Percentiles rank a stretch among this genome's conserved stretches.
Evolutionary conservation across 2,329 filamentous ascomycete species (phyloP).

Genomic region (Ilyonectria mors-panacis): DNA sequence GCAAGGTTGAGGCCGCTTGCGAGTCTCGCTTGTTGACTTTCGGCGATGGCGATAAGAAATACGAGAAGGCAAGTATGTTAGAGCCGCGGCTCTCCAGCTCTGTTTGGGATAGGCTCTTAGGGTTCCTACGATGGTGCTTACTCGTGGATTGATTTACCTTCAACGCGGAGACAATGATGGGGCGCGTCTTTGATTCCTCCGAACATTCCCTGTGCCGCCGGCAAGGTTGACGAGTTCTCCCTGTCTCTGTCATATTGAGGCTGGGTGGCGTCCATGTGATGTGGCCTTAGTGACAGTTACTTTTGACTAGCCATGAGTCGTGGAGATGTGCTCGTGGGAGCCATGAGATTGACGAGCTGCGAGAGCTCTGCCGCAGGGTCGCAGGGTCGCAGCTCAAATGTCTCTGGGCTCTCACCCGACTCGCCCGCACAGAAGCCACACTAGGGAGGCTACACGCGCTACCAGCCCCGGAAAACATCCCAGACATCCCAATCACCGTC

Average conservation of each 20-base stretch:
- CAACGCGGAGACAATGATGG: background rate
- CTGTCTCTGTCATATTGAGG: slow-evolving; percentile 1
- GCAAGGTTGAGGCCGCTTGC: slow-evolving; percentile 6
- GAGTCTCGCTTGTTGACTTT: background rate
- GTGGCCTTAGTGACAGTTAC: background rate
- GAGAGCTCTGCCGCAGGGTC: slow-evolving; percentile 1
- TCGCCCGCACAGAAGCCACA: background rate
- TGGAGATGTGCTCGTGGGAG: background rate
- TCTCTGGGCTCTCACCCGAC: slow-evolving; percentile 1
- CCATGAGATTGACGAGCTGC: slow-evolving; percentile 10
- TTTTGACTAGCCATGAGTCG: slow-evolving; percentile 16
- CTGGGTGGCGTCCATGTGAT: background rate
- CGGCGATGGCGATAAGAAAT: slow-evolving; percentile 10
- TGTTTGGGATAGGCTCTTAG: background rate
- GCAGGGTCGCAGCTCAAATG: slow-evolving; percentile 1
- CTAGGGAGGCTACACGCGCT: background rate
- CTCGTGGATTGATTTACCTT: slow-evolving; percentile 1
- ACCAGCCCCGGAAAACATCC: slow-evolving; percentile 2
- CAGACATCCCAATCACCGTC: slow-evolving; percentile 1
- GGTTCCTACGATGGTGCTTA: background rate
- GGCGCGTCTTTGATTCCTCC: background rate
- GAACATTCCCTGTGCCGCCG: slow-evolving; percentile 9
- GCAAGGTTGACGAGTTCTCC: background rate
- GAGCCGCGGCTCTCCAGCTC: slow-evolving; percentile 8
- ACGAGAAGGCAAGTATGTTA: slow-evolving; percentile 10